These are phyloP conservation scores for Saccharomycopsis sp. DNA, from an alignment of 805 yeast species.

Conservation along the genomic window DNA sequence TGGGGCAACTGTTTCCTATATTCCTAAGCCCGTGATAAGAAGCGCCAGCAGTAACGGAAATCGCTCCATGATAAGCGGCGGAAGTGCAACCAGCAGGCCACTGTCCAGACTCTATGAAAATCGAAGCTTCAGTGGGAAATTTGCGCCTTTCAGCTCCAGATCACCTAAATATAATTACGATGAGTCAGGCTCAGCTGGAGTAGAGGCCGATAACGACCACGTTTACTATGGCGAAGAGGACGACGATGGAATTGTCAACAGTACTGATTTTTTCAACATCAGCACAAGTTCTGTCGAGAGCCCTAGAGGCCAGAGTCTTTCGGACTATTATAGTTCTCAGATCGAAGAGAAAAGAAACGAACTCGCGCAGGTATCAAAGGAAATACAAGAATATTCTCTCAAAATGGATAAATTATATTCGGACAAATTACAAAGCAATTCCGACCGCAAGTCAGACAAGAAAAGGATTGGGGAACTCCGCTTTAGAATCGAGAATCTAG, in stretches of 20 bases:
- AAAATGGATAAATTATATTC: constrained; percentile 10
- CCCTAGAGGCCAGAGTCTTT: not conserved
- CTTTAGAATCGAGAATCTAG: not conserved
- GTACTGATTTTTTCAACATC: not conserved
- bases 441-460: constrained; percentile 1
- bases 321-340: constrained; percentile 4
- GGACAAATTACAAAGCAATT: constrained; percentile 3
- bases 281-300: not conserved
- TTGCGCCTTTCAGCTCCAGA: not conserved
- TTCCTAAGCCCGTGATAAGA: constrained; percentile 1
- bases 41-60: not conserved
- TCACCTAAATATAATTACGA: not conserved
- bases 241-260: not conserved
- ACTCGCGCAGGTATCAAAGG: not conserved
- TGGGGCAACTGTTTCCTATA: not conserved
- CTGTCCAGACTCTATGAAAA: not conserved
- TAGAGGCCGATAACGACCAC: constrained; percentile 5
- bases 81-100: not conserved
- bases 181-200: not conserved
- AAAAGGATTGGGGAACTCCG: not conserved
- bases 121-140: not conserved
- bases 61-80: not conserved
- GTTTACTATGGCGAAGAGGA: constrained; percentile 9
- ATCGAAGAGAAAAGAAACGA: constrained; percentile 3
- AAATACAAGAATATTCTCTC: constrained; percentile 1